These are phyloP conservation scores for Metschnikowia gelsemii DNA, from an alignment of 805 yeast genomes.

Conservation along the genomic window DNA sequence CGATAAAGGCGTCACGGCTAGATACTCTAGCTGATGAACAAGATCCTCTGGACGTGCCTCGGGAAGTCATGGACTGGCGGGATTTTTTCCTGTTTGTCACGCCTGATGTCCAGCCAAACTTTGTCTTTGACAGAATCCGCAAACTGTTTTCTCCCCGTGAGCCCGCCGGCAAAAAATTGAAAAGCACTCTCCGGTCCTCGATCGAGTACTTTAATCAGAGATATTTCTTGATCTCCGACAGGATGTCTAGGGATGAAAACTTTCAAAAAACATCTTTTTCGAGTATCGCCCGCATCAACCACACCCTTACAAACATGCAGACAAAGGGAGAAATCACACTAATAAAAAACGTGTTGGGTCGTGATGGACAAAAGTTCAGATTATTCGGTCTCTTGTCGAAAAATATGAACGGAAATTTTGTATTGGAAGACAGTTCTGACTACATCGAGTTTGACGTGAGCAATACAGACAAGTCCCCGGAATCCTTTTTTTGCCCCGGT, in stretches of 20 bases:
- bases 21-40: conserved; percentile 23
- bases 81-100: conserved; percentile 69
- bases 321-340: conserved; percentile 50
- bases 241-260: conserved; percentile 71
- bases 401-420: conserved; percentile 65
- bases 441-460: conserved; percentile 63
- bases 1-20: conserved; percentile 18
- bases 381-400: conserved; percentile 73
- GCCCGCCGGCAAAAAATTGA: conserved; percentile 16
- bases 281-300: conserved; percentile 44
- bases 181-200: conserved; percentile 18
- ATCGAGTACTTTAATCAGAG: conserved; percentile 51
- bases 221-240: conserved; percentile 63
- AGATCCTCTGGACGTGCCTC: conserved; percentile 11
- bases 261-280: conserved; percentile 56
- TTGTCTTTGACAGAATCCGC: conserved; percentile 57
- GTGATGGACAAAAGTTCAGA: conserved; percentile 73
- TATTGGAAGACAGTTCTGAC: conserved; percentile 80
- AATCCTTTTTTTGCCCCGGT: conserved; percentile 70
- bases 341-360: conserved; percentile 82
- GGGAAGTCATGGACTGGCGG: conserved; percentile 55
- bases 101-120: conserved; percentile 63
- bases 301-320: conserved; percentile 15
- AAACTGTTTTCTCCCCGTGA: conserved; percentile 50
- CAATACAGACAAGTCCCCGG: conserved; percentile 60